Percentiles rank a stretch among this genome's conserved stretches.
These are phyloP conservation scores for Angomonas ambiguus DNA, from an alignment of 208 protist species.

Conservation along the genomic window DNA sequence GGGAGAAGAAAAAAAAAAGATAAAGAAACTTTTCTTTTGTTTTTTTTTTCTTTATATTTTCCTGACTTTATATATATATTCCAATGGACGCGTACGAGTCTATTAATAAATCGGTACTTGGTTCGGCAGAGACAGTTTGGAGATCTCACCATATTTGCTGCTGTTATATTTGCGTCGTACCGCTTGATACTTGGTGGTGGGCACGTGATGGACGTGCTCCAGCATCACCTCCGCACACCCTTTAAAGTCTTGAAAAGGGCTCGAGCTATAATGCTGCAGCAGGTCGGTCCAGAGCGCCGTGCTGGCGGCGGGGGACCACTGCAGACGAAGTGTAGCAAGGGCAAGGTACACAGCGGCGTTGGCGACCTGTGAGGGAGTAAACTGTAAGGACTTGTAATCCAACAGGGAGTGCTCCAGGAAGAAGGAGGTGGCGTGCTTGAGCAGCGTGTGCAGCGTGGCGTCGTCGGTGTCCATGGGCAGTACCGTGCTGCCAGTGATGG, in stretches of 20 bases:
- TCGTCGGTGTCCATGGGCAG: neutral
- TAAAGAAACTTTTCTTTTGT: slow-evolving; percentile 5
- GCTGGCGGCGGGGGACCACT: slow-evolving; percentile 19
- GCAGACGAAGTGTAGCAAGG: slow-evolving; percentile 49
- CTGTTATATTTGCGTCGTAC: slow-evolving; percentile 87
- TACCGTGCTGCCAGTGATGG: neutral
- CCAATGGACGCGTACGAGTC: neutral
- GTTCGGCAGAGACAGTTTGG: slow-evolving; percentile 62
- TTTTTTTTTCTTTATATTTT: neutral
- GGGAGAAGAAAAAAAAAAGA: slow-evolving; percentile 8
- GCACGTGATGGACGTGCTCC: slow-evolving; percentile 69
- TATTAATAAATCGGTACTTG: slow-evolving; percentile 35
- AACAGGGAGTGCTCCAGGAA: slow-evolving; percentile 83
- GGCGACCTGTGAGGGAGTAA: slow-evolving; percentile 91
- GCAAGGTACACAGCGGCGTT: slow-evolving; percentile 91
- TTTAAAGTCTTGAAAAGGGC: slow-evolving; percentile 52
- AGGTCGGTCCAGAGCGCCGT: slow-evolving; percentile 50
- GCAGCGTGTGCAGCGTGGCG: slow-evolving; percentile 20
- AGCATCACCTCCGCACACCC: slow-evolving; percentile 79
- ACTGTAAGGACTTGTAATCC: slow-evolving; percentile 90
- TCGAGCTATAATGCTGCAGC: slow-evolving; percentile 66
- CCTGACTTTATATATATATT: slow-evolving; percentile 14
- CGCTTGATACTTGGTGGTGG: slow-evolving; percentile 82
- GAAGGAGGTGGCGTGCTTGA: slow-evolving; percentile 74
- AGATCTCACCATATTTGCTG: slow-evolving; percentile 67